phyloP scores from a whole-genome alignment of 139 green algal species.

The Chlamydomonas eustigma region DNA sequence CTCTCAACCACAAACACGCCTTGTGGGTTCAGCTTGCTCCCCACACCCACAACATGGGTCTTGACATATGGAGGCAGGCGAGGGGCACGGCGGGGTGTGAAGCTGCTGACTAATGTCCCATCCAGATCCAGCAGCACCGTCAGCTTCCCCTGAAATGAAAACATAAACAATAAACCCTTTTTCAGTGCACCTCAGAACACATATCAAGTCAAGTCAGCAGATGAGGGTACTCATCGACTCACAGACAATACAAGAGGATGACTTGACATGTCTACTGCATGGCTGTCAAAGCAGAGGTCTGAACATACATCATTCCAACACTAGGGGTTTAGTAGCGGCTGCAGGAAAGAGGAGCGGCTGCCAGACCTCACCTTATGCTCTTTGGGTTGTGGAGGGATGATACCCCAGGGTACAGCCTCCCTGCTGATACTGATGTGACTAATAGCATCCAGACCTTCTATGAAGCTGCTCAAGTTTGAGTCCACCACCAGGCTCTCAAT shows the following conservation, averaged over 20 bases:
- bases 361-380: constrained; percentile 19
- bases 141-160: constrained; percentile 36
- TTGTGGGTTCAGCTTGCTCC: constrained; percentile 67
- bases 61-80: constrained; percentile 49
- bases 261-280: no score
- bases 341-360: no score
- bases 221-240: no score
- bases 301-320: no score
- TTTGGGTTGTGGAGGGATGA: constrained; percentile 35
- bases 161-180: not conserved
- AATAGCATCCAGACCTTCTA: constrained; percentile 47
- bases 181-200: not conserved
- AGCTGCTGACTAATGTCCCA: constrained; percentile 76
- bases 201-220: no score
- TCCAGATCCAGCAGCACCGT: constrained; percentile 87
- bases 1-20: constrained; percentile 84
- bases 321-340: no score
- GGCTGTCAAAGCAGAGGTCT: no score
- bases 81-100: constrained; percentile 66
- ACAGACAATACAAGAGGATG: no score
- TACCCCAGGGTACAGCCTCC: constrained; percentile 19
- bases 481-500: constrained; percentile 73
- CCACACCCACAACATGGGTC: constrained; percentile 67
- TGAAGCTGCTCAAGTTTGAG: constrained; percentile 56
- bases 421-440: not conserved